Conservation (phyloP, 2,329 filamentous ascomycete genomes). For the Botrytis fragariae region DNA sequence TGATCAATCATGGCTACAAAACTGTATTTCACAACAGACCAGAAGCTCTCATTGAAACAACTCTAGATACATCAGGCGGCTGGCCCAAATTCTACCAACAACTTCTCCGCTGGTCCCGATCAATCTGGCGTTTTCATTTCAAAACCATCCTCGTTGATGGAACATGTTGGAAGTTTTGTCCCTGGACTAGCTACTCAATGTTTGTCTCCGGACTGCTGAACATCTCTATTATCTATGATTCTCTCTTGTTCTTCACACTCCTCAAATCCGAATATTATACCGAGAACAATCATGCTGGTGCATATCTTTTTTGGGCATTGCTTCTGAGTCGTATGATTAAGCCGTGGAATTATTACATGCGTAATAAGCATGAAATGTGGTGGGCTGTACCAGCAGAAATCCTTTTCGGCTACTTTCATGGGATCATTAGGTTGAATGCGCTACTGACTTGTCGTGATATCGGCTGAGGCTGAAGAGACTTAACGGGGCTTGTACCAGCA, state of each 20-base stretch:
- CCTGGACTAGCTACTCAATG: conserved; percentile 56
- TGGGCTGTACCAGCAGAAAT: neutral
- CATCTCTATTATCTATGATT: conserved; percentile 54
- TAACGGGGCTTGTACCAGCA: neutral
- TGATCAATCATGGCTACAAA: conserved; percentile 49
- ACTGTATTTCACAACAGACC: conserved; percentile 54
- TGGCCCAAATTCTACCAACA: conserved; percentile 49
- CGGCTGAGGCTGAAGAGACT: neutral
- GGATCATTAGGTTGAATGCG: neutral
- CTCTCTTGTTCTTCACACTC: conserved; percentile 39
- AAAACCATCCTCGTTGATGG: conserved; percentile 45
- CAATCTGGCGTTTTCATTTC: conserved; percentile 56
- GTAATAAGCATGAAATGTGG: neutral
- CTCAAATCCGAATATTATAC: neutral
- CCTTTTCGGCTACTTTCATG: neutral
- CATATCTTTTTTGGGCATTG: neutral
- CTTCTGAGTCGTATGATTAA: neutral
- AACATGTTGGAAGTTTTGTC: conserved; percentile 44
- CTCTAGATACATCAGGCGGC: conserved; percentile 46
- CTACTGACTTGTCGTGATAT: neutral
- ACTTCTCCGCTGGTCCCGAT: conserved; percentile 56
- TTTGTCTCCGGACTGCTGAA: conserved; percentile 54
- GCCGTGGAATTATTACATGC: neutral
- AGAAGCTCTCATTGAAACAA: conserved; percentile 51
- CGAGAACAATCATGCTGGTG: neutral